These are phyloP conservation scores for Eruca vesicaria DNA, from an alignment of 441 rosid species.

Conservation along the genomic window DNA sequence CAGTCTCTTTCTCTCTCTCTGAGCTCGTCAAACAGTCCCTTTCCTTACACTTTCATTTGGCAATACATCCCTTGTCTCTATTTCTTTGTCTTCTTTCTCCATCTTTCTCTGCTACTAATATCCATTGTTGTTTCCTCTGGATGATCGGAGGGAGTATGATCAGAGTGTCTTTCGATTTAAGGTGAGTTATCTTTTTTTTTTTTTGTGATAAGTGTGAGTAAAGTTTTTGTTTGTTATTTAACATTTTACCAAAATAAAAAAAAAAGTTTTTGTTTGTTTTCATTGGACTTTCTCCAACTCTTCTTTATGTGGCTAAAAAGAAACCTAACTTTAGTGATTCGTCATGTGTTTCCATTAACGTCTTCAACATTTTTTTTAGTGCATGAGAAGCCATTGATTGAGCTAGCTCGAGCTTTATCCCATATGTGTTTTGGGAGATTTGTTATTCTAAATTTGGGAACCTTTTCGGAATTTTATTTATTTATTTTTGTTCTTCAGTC, in stretches of 20 bases:
- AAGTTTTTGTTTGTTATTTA: neutral
- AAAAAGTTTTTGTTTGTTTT: neutral
- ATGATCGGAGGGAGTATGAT: neutral
- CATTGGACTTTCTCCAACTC: neutral
- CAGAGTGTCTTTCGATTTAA: neutral
- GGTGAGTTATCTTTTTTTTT: too few relatives aligned
- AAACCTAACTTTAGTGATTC: conserved; percentile 25
- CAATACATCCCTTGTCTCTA: neutral
- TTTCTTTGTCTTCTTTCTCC: neutral
- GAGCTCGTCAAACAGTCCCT: conserved; percentile 43
- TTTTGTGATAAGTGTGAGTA: too few relatives aligned
- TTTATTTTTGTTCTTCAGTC: conserved; percentile 6
- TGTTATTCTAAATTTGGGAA: conserved; percentile 18
- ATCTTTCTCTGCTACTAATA: conserved; percentile 2
- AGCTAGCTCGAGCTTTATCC: neutral
- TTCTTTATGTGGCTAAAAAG: conserved; percentile 20
- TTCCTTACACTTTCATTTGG: neutral
- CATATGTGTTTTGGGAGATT: neutral
- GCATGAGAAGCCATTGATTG: conserved; percentile 32
- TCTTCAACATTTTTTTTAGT: conserved; percentile 17
- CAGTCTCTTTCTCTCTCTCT: conserved; percentile 19
- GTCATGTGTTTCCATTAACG: conserved; percentile 34
- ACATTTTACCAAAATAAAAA: too few relatives aligned
- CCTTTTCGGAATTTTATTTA: neutral
- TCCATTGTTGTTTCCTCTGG: conserved; percentile 1